Evolutionary conservation across 257 asterid species (phyloP).

Genomic region (Cinchona pubescens): DNA sequence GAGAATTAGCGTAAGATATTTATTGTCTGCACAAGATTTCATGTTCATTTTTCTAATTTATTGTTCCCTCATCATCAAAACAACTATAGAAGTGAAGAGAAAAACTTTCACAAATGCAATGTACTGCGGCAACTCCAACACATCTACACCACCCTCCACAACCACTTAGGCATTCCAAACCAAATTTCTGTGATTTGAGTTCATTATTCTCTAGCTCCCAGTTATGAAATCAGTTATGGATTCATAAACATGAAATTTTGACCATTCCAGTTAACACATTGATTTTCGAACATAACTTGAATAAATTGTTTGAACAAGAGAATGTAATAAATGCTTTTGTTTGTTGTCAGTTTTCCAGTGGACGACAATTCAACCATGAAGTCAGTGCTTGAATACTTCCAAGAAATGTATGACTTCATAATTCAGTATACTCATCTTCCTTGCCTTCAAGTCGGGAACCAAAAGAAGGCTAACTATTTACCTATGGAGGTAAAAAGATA

Average conservation of each 20-base stretch:
- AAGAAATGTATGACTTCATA: slow-evolving; percentile 89
- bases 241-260: background rate
- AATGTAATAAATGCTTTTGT: background rate
- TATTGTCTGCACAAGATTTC: background rate
- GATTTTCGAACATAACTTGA: background rate
- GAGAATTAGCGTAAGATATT: slow-evolving; percentile 82
- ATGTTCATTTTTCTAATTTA: background rate
- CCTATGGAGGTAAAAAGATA: slow-evolving; percentile 84
- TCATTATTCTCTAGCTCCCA: background rate
- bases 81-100: background rate
- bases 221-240: too few relatives aligned
- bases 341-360: slow-evolving; percentile 74
- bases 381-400: slow-evolving; percentile 90
- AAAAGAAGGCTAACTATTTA: slow-evolving; percentile 94
- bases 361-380: slow-evolving; percentile 87
- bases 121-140: background rate
- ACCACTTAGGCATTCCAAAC: background rate
- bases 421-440: slow-evolving; percentile 94
- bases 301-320: background rate
- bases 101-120: background rate
- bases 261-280: background rate
- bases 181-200: background rate
- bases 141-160: background rate
- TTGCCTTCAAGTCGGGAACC: slow-evolving; percentile 99
- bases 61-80: background rate